Conservation (phyloP, 345 rosid species). For the Murraya koenigii region DNA sequence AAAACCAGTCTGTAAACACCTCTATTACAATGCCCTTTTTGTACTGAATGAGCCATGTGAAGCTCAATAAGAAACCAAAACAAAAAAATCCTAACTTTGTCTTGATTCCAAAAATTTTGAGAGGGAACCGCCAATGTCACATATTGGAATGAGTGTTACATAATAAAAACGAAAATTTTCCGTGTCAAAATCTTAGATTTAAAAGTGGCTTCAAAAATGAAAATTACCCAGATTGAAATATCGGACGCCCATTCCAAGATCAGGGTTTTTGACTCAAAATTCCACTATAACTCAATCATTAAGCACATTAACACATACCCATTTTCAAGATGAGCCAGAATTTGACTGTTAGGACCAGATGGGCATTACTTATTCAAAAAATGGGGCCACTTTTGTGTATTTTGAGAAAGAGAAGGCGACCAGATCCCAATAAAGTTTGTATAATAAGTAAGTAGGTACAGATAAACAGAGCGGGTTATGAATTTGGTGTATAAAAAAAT, state of each 20-base stretch:
- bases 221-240: background rate
- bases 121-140: background rate
- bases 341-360: background rate
- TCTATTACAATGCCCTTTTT: constrained; percentile 16
- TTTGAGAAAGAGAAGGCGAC: constrained; percentile 1
- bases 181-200: background rate
- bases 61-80: background rate
- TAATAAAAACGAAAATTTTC: background rate
- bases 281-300: background rate
- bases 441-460: background rate
- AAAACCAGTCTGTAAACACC: constrained; percentile 29
- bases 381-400: background rate
- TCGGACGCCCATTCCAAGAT: background rate
- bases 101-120: background rate
- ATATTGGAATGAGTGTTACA: background rate
- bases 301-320: background rate
- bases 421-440: constrained; percentile 7
- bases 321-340: constrained; percentile 12
- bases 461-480: background rate
- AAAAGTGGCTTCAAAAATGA: background rate
- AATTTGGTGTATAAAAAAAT: background rate
- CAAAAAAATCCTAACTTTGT: background rate
- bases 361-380: background rate
- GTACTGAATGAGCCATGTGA: constrained; percentile 30
- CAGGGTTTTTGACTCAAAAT: background rate